A percentile compares a stretch with the other conserved stretches of the same genome.
Evolutionary conservation across 2,329 filamentous ascomycete species (phyloP).

Genomic region (Aspergillus novofumigatus): DNA sequence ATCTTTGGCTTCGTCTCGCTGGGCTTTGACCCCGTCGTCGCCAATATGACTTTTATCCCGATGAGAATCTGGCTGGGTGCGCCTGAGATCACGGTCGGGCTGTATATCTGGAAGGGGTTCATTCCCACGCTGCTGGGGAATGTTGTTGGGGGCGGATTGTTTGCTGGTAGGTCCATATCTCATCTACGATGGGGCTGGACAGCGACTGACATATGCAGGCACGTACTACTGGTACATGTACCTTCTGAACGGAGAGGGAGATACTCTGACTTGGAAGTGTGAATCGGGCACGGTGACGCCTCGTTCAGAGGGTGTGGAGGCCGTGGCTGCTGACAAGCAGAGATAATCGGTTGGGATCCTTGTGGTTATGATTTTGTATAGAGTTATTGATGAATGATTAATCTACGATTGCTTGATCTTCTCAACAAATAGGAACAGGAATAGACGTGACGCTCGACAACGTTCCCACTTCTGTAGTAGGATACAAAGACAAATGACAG

Average conservation of each 20-base stretch:
- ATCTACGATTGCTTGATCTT: background rate
- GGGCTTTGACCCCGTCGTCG: constrained; percentile 54
- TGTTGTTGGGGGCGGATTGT: constrained; percentile 51
- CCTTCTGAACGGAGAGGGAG: constrained; percentile 23
- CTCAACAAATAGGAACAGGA: too few relatives aligned
- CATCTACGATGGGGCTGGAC: background rate
- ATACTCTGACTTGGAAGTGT: constrained; percentile 13
- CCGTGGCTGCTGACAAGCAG: background rate
- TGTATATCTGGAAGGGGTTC: constrained; percentile 57
- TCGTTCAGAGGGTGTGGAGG: background rate
- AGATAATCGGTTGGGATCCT: background rate
- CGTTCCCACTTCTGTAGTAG: too few relatives aligned
- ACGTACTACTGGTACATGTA: constrained; percentile 49
- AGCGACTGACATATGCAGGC: constrained; percentile 8
- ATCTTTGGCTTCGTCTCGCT: constrained; percentile 53
- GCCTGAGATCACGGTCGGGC: constrained; percentile 41
- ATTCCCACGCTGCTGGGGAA: constrained; percentile 53
- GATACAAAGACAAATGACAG: too few relatives aligned
- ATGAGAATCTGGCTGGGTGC: constrained; percentile 49
- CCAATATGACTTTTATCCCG: constrained; percentile 55
- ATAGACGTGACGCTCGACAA: too few relatives aligned
- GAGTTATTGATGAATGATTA: background rate
- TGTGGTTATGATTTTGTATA: background rate
- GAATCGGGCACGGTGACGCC: background rate
- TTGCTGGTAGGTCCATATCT: constrained; percentile 38